A percentile compares a stretch with the other conserved stretches of the same genome.
Evolutionary conservation across 2,329 filamentous ascomycete genomes (phyloP).

Genomic region (Xylariaceae sp.): DNA sequence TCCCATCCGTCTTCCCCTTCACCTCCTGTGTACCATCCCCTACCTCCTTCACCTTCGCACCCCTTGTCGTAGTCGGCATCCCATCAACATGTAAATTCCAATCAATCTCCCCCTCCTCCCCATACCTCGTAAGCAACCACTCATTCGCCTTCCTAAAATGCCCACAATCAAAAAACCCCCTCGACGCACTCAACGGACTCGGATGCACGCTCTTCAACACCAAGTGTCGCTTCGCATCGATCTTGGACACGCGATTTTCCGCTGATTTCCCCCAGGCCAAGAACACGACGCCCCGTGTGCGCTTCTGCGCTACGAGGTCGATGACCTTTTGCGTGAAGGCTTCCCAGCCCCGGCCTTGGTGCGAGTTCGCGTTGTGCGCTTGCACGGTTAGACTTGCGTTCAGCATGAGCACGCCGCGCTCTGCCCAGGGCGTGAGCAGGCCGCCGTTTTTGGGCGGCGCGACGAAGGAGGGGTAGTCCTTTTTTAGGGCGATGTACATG

Average conservation of each 20-base stretch:
- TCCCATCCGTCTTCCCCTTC: not conserved
- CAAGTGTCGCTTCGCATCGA: slow-evolving; percentile 69
- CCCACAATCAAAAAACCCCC: slow-evolving; percentile 76
- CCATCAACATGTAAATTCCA: slow-evolving; percentile 59
- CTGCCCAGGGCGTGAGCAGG: slow-evolving; percentile 86
- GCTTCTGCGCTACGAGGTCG: slow-evolving; percentile 73
- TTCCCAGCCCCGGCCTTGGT: slow-evolving; percentile 87
- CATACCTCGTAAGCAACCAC: slow-evolving; percentile 77
- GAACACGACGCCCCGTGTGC: slow-evolving; percentile 81
- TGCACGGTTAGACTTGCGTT: slow-evolving; percentile 95
- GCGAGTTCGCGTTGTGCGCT: slow-evolving; percentile 79
- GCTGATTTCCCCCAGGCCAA: slow-evolving; percentile 90
- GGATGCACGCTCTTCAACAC: slow-evolving; percentile 87
- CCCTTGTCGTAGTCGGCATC: slow-evolving; percentile 20
- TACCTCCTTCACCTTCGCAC: not conserved
- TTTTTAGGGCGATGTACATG: slow-evolving; percentile 84
- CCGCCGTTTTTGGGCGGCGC: slow-evolving; percentile 73
- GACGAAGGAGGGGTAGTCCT: slow-evolving; percentile 78
- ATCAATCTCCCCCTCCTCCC: slow-evolving; percentile 73
- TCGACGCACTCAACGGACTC: slow-evolving; percentile 78
- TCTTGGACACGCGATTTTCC: slow-evolving; percentile 67
- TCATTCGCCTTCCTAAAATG: slow-evolving; percentile 80
- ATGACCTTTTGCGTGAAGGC: slow-evolving; percentile 87
- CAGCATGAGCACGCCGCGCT: slow-evolving; percentile 84
- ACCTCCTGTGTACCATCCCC: not conserved